These are phyloP conservation scores for Fraxinus cuspidata DNA, from an alignment of 257 asterid species.

Conservation along the genomic window DNA sequence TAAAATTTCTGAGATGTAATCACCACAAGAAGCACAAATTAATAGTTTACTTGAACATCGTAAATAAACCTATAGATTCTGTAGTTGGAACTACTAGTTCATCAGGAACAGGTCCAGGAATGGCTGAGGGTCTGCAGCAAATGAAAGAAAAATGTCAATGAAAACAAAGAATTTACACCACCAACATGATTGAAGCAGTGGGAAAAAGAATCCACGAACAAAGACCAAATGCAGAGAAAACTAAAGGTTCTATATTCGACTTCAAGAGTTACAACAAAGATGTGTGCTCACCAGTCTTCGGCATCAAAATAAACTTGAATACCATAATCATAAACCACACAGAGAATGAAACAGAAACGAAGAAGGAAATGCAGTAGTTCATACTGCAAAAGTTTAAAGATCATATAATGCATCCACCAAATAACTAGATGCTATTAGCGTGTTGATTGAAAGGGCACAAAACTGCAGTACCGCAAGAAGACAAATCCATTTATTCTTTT, in stretches of 20 bases:
- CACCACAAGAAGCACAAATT: slow-evolving; percentile 20
- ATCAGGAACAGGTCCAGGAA: slow-evolving; percentile 97
- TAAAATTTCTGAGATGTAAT: slow-evolving; percentile 18
- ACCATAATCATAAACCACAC: slow-evolving; percentile 1
- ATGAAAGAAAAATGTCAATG: slow-evolving; percentile 15
- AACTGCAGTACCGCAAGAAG: neutral
- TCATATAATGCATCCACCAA: neutral
- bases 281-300: neutral
- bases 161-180: slow-evolving; percentile 14
- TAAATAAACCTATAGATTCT: slow-evolving; percentile 77
- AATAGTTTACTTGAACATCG: slow-evolving; percentile 20
- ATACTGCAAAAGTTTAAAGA: neutral
- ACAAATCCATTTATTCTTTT: neutral
- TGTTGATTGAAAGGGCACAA: neutral
- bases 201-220: slow-evolving; percentile 4
- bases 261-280: neutral
- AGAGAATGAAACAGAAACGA: slow-evolving; percentile 1
- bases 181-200: neutral
- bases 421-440: neutral
- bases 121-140: slow-evolving; percentile 71
- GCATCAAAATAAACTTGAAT: neutral
- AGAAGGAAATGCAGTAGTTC: slow-evolving; percentile 3
- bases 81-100: slow-evolving; percentile 75
- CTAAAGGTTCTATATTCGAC: neutral
- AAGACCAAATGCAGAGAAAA: neutral